A percentile compares a stretch with the other conserved stretches of the same genome.
These are phyloP conservation scores for Dryadomyces quercivorus DNA, from an alignment of 2,329 filamentous ascomycete species.

Conservation along the genomic window DNA sequence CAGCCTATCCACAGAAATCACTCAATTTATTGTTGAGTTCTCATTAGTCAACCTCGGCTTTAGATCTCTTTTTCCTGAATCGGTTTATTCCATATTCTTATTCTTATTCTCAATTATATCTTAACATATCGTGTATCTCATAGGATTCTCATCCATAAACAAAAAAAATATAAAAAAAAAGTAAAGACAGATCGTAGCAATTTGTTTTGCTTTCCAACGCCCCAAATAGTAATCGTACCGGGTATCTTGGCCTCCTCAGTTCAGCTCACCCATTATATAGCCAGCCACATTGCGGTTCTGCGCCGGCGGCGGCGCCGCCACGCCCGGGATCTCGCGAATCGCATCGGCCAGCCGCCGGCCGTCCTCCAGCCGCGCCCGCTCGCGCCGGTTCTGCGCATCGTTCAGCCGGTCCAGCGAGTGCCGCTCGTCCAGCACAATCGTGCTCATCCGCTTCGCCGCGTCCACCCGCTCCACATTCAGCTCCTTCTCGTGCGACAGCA, in stretches of 20 bases:
- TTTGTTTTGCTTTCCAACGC: not conserved
- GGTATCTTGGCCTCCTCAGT: not conserved
- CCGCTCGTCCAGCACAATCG: slow-evolving; percentile 35
- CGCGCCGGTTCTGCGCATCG: slow-evolving; percentile 29
- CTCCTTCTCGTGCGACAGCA: slow-evolving; percentile 36
- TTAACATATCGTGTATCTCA: too few relatives aligned
- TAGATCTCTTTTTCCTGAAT: too few relatives aligned
- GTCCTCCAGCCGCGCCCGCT: slow-evolving; percentile 32
- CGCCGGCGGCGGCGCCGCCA: slow-evolving; percentile 17
- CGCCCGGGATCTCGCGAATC: slow-evolving; percentile 24
- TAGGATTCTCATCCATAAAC: too few relatives aligned
- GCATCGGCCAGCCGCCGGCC: slow-evolving; percentile 38
- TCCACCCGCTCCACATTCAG: slow-evolving; percentile 32
- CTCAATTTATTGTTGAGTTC: too few relatives aligned
- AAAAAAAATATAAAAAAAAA: too few relatives aligned
- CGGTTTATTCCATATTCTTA: too few relatives aligned
- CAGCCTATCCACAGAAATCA: too few relatives aligned
- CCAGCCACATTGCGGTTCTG: slow-evolving; percentile 33
- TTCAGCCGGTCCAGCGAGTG: slow-evolving; percentile 39
- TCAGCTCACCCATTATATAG: slow-evolving; percentile 40
- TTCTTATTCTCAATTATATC: too few relatives aligned
- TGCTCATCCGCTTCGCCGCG: slow-evolving; percentile 36
- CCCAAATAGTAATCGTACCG: too few relatives aligned
- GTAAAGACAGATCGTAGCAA: not conserved
- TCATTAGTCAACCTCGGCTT: too few relatives aligned